A percentile compares a stretch with the other conserved stretches of the same genome.
phyloP scores from a whole-genome alignment of 2,329 filamentous ascomycete genomes.

The Ceratocystis diversiconidia region DNA sequence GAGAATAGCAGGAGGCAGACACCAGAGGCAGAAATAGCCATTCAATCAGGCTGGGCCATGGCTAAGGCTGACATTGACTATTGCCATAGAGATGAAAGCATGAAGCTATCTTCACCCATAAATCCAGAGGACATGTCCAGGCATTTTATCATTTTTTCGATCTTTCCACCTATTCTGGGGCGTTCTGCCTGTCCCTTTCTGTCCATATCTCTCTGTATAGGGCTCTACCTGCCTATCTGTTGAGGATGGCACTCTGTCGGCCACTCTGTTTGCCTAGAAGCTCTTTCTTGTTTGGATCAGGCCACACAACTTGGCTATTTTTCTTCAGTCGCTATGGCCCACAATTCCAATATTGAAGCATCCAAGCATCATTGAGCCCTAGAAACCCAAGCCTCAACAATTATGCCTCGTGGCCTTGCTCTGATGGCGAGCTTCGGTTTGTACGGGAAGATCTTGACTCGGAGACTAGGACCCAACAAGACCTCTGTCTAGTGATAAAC shows the following conservation, averaged over 20 bases:
- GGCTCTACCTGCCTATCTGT: too few species aligned
- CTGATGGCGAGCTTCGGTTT: too few species aligned
- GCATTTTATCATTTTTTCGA: not conserved
- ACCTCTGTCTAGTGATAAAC: not conserved
- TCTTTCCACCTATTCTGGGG: not conserved
- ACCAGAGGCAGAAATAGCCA: not conserved
- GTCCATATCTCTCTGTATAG: too few species aligned
- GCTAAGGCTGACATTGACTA: not conserved
- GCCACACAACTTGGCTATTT: not conserved
- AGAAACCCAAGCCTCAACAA: not conserved
- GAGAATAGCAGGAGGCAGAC: not conserved
- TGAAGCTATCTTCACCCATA: not conserved
- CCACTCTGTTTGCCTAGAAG: not conserved
- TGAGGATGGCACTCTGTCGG: too few species aligned
- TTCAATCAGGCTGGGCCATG: not conserved
- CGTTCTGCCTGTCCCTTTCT: too few species aligned
- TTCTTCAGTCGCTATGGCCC: not conserved
- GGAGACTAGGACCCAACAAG: not conserved
- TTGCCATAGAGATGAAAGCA: slow-evolving; percentile 4
- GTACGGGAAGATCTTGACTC: too few species aligned
- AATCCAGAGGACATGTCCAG: not conserved
- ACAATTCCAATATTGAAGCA: not conserved
- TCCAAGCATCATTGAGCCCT: not conserved
- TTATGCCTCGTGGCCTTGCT: not conserved
- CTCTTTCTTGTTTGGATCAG: not conserved